Evolutionary conservation across 78 protist species (phyloP).

Genomic region (Dictyostelium brefeldianum): DNA sequence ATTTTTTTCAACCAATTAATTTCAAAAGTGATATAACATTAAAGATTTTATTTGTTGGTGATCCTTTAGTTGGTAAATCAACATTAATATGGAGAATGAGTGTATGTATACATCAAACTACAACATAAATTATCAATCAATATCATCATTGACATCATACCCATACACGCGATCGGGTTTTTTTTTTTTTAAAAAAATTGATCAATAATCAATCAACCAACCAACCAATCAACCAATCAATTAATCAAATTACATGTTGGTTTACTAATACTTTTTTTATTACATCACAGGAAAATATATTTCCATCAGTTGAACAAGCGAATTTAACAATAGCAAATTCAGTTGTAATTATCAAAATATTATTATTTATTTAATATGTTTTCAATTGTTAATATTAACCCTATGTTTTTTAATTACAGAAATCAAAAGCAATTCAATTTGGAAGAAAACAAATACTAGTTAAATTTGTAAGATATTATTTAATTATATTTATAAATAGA

Average conservation of each 20-base stretch:
- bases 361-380: no score
- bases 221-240: no score
- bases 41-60: slow-evolving; percentile 56
- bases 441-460: slow-evolving; percentile 66
- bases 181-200: no score
- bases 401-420: slow-evolving; percentile 16
- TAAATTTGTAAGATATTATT: slow-evolving; percentile 43
- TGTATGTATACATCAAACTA: not conserved
- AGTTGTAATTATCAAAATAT: slow-evolving; percentile 7
- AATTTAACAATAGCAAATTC: slow-evolving; percentile 45
- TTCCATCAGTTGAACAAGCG: slow-evolving; percentile 65
- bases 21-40: slow-evolving; percentile 35
- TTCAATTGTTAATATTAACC: no score
- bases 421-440: slow-evolving; percentile 73
- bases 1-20: not conserved
- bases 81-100: slow-evolving; percentile 62
- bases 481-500: not conserved
- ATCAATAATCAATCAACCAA: not conserved
- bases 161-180: not conserved
- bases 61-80: slow-evolving; percentile 70
- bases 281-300: slow-evolving; percentile 30
- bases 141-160: not conserved
- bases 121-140: no score
- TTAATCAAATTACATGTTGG: no score
- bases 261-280: not conserved